These are phyloP conservation scores for Plantago ovata DNA, from an alignment of 257 asterid genomes.

Conservation along the genomic window DNA sequence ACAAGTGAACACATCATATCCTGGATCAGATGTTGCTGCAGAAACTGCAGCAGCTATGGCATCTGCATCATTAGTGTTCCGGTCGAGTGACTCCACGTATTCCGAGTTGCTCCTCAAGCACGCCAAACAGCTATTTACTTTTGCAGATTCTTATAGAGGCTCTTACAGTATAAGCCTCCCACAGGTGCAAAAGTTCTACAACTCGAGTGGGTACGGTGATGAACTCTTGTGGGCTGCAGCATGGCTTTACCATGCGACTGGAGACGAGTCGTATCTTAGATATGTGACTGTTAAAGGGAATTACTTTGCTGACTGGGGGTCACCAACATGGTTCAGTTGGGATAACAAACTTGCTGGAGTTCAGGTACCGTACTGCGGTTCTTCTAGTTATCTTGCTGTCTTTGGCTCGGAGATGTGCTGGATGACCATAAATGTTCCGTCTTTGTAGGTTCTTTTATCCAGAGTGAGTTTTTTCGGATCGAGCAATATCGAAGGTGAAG, in stretches of 20 bases:
- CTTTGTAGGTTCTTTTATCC: constrained; percentile 46
- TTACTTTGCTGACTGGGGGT: constrained; percentile 48
- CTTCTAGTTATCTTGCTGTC: no score
- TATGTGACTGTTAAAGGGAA: constrained; percentile 40
- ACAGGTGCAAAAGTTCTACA: constrained; percentile 39
- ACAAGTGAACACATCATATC: constrained; percentile 45
- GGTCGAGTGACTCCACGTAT: constrained; percentile 30
- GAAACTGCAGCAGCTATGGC: constrained; percentile 83
- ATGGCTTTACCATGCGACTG: constrained; percentile 66
- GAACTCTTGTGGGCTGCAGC: constrained; percentile 78
- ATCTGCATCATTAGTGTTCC: constrained; percentile 55
- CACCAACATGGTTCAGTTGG: constrained; percentile 55
- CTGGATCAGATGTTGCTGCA: constrained; percentile 71
- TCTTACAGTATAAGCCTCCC: constrained; percentile 48
- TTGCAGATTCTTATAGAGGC: constrained; percentile 54
- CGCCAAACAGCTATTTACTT: constrained; percentile 42
- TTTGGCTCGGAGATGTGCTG: not conserved
- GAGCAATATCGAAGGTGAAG: constrained; percentile 29
- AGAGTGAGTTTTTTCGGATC: constrained; percentile 52
- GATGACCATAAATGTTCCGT: not conserved
- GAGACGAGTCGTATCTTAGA: constrained; percentile 33
- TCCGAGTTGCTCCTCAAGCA: constrained; percentile 45
- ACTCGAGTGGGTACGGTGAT: constrained; percentile 60
- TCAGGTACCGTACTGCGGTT: constrained; percentile 37
- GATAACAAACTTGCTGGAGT: constrained; percentile 60